Conservation (phyloP, 2,329 filamentous ascomycete species). For the Grosmannia huntii region DNA sequence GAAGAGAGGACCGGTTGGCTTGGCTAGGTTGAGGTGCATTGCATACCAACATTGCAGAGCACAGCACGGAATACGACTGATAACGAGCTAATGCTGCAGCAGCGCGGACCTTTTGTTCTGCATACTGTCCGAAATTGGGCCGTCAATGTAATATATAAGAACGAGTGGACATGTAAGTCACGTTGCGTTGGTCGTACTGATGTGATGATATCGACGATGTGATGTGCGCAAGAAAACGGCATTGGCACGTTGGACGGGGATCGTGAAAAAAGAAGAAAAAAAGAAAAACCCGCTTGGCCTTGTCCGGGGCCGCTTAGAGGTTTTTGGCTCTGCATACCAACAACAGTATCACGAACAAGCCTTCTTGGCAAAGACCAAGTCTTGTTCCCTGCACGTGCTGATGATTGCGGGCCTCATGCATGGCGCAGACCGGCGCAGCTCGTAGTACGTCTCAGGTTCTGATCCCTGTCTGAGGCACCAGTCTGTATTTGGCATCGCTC, state of each 20-base stretch:
- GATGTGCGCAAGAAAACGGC: neutral
- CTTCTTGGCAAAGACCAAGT: neutral
- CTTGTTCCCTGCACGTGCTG: neutral
- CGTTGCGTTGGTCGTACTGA: neutral
- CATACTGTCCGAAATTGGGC: neutral
- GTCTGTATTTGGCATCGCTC: neutral
- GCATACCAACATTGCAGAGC: neutral
- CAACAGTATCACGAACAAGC: neutral
- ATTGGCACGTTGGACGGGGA: neutral
- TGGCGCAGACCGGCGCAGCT: neutral
- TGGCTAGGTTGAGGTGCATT: neutral
- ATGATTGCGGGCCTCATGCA: neutral
- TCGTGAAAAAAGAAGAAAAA: neutral
- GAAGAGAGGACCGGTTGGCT: neutral
- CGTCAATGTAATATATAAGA: neutral
- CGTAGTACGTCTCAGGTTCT: neutral
- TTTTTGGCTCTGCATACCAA: neutral
- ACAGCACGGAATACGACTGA: neutral
- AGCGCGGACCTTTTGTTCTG: neutral
- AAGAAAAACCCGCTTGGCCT: neutral
- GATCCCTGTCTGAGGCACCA: neutral
- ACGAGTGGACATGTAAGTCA: neutral
- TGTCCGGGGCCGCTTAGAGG: neutral
- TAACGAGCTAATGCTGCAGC: neutral
- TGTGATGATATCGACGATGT: neutral